Evolutionary conservation across 345 rosid species (phyloP).

Genomic region (Aegle marmelos): DNA sequence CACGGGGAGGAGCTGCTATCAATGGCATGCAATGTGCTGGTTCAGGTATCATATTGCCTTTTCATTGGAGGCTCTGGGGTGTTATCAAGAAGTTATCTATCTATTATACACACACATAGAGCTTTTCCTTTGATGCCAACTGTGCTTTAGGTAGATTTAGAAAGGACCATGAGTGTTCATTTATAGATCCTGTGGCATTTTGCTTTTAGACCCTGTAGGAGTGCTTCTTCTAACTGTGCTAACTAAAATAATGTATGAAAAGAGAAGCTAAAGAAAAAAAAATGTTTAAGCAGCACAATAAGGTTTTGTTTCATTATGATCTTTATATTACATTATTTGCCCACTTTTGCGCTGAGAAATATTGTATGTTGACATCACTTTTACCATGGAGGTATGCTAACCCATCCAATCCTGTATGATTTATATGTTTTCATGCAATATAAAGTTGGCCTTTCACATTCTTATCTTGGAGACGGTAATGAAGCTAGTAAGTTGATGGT

Average conservation of each 20-base stretch:
- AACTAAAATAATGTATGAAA: neutral
- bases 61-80: neutral
- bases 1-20: conserved; percentile 91
- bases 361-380: neutral
- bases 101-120: neutral
- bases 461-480: neutral
- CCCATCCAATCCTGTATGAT: neutral
- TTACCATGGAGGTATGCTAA: neutral
- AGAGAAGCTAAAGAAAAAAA: neutral
- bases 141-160: neutral
- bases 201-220: neutral
- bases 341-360: neutral
- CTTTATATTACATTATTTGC: neutral
- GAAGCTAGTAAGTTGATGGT: neutral
- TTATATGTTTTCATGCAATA: neutral
- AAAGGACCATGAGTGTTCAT: neutral
- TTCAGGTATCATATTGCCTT: conserved; percentile 59
- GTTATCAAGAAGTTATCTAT: neutral
- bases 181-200: neutral
- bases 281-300: neutral
- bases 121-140: neutral
- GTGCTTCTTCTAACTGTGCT: neutral
- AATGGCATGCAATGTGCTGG: conserved; percentile 65
- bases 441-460: neutral
- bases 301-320: neutral